Conservation (phyloP, 164 flowering plant species). For the Piper betle region DNA sequence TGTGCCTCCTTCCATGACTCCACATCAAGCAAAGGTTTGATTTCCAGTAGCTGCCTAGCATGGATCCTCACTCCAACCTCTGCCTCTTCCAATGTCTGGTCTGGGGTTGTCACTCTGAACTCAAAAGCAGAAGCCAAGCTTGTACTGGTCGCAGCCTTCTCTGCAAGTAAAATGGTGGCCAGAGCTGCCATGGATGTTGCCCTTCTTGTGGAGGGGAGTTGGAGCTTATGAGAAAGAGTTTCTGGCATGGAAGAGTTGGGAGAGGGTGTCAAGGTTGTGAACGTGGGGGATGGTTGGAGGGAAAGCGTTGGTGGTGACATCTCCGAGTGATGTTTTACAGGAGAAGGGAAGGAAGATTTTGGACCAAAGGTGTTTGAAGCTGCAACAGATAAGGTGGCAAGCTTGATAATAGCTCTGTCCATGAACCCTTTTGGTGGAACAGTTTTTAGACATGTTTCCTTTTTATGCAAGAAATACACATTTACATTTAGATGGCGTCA, state of each 20-base stretch:
- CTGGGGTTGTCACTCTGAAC: conserved; percentile 41
- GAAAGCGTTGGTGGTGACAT: neutral
- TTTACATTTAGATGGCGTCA: no score
- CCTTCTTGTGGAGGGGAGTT: conserved; percentile 6
- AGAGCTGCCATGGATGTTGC: conserved; percentile 5
- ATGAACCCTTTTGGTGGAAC: no score
- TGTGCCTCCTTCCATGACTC: conserved; percentile 58
- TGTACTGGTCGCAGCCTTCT: conserved; percentile 6
- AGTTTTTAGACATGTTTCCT: no score
- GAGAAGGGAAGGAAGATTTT: neutral
- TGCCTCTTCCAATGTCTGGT: conserved; percentile 56
- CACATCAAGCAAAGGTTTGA: conserved; percentile 32
- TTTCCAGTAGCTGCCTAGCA: conserved; percentile 27
- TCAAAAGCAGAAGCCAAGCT: conserved; percentile 28
- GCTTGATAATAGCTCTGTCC: no score
- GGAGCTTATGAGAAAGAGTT: conserved; percentile 3
- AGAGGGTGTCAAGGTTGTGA: neutral
- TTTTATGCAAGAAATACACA: no score
- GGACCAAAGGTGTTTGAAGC: neutral
- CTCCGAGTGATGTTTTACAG: neutral
- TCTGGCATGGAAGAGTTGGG: conserved; percentile 1
- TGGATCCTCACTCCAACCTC: conserved; percentile 26
- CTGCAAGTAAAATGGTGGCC: conserved; percentile 9
- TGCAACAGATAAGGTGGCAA: no score
- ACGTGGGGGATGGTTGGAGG: neutral